phyloP scores from a whole-genome alignment of 2,329 filamentous ascomycete genomes.

The Nemania sp. region DNA sequence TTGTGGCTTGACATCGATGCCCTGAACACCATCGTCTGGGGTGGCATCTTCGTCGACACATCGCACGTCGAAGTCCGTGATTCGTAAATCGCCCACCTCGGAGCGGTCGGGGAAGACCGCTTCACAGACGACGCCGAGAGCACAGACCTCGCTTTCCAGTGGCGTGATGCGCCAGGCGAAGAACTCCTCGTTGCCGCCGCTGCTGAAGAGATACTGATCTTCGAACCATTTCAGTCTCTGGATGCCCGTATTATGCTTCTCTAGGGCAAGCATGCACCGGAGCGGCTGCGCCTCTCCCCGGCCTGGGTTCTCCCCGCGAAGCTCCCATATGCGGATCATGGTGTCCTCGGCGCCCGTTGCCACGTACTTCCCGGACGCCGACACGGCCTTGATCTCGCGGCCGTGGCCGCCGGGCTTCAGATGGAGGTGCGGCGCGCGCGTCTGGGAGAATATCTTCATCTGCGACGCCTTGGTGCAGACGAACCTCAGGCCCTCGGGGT shows the following conservation, averaged over 20 bases:
- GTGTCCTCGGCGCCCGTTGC: slow-evolving; percentile 77
- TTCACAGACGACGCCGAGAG: slow-evolving; percentile 62
- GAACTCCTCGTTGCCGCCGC: slow-evolving; percentile 86
- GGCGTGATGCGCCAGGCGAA: slow-evolving; percentile 75
- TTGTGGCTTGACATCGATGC: slow-evolving; percentile 26
- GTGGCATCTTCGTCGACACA: slow-evolving; percentile 30
- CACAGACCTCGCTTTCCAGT: slow-evolving; percentile 54
- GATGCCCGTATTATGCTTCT: slow-evolving; percentile 81
- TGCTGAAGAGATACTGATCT: slow-evolving; percentile 77
- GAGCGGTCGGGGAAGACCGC: slow-evolving; percentile 57
- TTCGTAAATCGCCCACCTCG: slow-evolving; percentile 69
- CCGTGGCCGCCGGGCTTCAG: slow-evolving; percentile 79
- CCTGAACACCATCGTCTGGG: slow-evolving; percentile 28
- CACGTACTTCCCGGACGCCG: slow-evolving; percentile 47
- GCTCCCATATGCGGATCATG: slow-evolving; percentile 72
- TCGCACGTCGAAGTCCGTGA: slow-evolving; percentile 75
- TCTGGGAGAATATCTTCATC: slow-evolving; percentile 54
- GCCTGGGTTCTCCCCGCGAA: slow-evolving; percentile 34
- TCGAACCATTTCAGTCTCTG: slow-evolving; percentile 80
- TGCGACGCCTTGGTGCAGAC: slow-evolving; percentile 74
- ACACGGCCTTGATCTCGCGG: slow-evolving; percentile 72
- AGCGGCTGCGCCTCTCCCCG: slow-evolving; percentile 27
- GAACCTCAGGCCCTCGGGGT: slow-evolving; percentile 53
- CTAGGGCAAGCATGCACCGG: slow-evolving; percentile 66
- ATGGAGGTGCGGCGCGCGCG: slow-evolving; percentile 45